Evolutionary conservation across 1,139 yeast species (phyloP).

Genomic region (Magnusiomyces suaveolens): DNA sequence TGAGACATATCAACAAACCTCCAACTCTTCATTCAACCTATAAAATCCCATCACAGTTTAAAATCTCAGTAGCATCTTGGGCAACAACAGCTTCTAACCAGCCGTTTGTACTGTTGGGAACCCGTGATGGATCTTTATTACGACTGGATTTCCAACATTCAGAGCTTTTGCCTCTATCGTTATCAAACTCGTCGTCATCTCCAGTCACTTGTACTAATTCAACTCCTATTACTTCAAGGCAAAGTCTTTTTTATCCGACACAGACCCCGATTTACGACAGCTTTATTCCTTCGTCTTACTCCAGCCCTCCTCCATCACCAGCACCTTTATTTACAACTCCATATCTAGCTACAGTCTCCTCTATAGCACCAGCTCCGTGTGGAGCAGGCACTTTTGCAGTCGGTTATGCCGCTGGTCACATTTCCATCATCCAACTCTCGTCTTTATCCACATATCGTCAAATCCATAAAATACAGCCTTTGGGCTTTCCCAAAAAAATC

Average conservation of each 20-base stretch:
- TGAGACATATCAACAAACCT: no score
- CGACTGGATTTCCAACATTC: slow-evolving; percentile 6
- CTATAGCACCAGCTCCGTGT: slow-evolving; percentile 15
- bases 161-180: background rate
- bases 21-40: background rate
- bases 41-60: slow-evolving; percentile 3
- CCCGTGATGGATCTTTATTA: slow-evolving; percentile 13
- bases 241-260: background rate
- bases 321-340: no score
- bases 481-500: slow-evolving; percentile 10
- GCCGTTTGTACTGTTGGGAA: slow-evolving; percentile 12
- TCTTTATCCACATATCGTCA: background rate
- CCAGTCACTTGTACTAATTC: background rate
- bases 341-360: slow-evolving; percentile 7
- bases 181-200: background rate
- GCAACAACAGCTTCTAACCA: background rate
- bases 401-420: slow-evolving; percentile 13
- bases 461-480: slow-evolving; percentile 3
- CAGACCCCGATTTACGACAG: slow-evolving; percentile 3
- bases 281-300: background rate
- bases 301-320: background rate
- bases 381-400: slow-evolving; percentile 13
- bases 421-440: slow-evolving; percentile 7
- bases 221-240: background rate
- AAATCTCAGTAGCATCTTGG: slow-evolving; percentile 14